Conservation (phyloP, 257 asterid species). For the Rehmannia glutinosa region DNA sequence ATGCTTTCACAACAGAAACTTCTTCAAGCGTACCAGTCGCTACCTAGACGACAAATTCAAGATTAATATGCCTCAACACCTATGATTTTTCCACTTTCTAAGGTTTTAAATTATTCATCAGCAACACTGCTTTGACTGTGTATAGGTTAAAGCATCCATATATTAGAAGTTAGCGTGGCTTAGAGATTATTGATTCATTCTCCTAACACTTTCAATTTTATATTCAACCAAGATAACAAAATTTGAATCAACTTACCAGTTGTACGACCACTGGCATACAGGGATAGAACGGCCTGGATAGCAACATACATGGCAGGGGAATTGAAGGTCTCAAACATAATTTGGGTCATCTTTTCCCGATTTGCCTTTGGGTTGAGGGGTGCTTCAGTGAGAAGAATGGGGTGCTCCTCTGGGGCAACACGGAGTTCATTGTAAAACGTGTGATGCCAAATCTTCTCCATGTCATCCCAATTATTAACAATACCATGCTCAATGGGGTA, state of each 20-base stretch:
- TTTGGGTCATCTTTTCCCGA: conserved; percentile 44
- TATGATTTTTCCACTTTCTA: too few species aligned
- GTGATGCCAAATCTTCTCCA: conserved; percentile 47
- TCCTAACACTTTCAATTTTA: neutral
- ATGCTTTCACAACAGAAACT: neutral
- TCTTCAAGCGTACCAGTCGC: neutral
- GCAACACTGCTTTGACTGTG: too few species aligned
- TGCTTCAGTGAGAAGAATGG: conserved; percentile 41
- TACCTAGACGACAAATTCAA: too few species aligned
- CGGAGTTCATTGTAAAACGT: conserved; percentile 40
- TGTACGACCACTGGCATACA: conserved; percentile 44
- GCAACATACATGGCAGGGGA: conserved; percentile 47
- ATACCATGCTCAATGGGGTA: conserved; percentile 44
- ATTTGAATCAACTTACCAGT: conserved; percentile 26
- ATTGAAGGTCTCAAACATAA: conserved; percentile 42
- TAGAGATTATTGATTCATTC: too few species aligned
- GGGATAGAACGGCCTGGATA: conserved; percentile 41
- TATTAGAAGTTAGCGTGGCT: neutral
- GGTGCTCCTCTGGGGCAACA: conserved; percentile 48
- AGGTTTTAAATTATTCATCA: too few species aligned
- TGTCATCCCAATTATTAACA: conserved; percentile 41
- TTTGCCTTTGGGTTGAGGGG: conserved; percentile 46
- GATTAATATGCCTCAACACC: too few species aligned
- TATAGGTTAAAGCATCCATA: neutral
- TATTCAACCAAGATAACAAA: neutral